Conservation (phyloP, 2,329 filamentous ascomycete species). For the Ilyonectria sp. region DNA sequence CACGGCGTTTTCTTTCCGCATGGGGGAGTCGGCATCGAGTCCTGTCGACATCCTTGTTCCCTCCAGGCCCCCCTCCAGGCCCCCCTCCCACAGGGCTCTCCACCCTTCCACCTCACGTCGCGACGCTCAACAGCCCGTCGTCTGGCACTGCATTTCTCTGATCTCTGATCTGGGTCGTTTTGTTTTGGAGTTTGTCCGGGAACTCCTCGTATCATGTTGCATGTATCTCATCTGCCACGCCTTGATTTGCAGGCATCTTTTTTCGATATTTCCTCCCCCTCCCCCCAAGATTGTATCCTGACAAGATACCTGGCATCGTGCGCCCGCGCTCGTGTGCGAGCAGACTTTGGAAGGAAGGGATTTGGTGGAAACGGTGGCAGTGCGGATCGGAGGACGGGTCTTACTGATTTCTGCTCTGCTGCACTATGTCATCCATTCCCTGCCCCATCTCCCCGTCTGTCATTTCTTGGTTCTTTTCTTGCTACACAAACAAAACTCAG, state of each 20-base stretch:
- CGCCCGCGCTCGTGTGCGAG: constrained; percentile 31
- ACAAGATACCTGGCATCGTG: constrained; percentile 38
- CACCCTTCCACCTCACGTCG: constrained; percentile 28
- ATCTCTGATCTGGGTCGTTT: constrained; percentile 38
- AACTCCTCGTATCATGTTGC: constrained; percentile 43
- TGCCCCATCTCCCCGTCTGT: constrained; percentile 27
- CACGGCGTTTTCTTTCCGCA: constrained; percentile 27
- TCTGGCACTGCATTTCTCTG: constrained; percentile 29
- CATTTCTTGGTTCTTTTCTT: constrained; percentile 27
- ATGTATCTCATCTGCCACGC: constrained; percentile 41
- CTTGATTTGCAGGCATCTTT: constrained; percentile 40
- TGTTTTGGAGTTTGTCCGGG: constrained; percentile 47
- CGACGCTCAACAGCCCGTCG: constrained; percentile 31
- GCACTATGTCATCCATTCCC: constrained; percentile 48
- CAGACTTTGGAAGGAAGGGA: constrained; percentile 41
- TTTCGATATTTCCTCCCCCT: constrained; percentile 32
- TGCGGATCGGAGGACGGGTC: constrained; percentile 45
- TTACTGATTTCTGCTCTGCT: constrained; percentile 51
- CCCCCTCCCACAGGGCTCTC: constrained; percentile 16
- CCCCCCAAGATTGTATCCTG: constrained; percentile 37
- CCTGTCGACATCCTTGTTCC: constrained; percentile 28
- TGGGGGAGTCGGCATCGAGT: constrained; percentile 23
- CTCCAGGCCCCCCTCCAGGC: constrained; percentile 17
- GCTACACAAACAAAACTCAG: constrained; percentile 44
- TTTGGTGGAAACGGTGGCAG: constrained; percentile 44